Conservation (phyloP, 2,329 filamentous ascomycete species). For the Colletotrichum cereale region DNA sequence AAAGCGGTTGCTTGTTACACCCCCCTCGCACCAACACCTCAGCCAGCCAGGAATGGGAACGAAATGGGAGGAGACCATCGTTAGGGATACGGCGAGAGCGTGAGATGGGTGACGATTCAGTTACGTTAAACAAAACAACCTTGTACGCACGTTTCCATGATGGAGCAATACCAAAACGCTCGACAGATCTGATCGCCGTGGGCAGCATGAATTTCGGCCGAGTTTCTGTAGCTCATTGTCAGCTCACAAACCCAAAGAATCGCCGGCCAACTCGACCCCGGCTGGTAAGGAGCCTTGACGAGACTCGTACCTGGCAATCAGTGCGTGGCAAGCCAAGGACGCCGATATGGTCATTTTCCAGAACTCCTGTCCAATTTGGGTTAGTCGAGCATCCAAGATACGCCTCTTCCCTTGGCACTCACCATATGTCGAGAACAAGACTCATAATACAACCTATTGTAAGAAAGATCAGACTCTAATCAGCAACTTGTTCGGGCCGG, state of each 20-base stretch:
- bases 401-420: not conserved
- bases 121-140: not conserved
- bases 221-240: conserved; percentile 47
- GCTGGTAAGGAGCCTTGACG: not conserved
- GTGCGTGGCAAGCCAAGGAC: conserved; percentile 67
- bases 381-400: not conserved
- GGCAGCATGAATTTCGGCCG: conserved; percentile 59
- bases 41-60: not conserved
- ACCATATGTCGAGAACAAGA: conserved; percentile 54
- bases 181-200: conserved; percentile 66
- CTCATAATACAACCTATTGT: conserved; percentile 63
- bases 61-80: conserved; percentile 18
- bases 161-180: conserved; percentile 68
- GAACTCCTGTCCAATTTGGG: conserved; percentile 60
- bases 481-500: not conserved
- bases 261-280: not conserved
- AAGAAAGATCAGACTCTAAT: not conserved
- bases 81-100: not conserved
- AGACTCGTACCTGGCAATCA: conserved; percentile 63
- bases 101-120: not conserved
- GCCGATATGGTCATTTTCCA: conserved; percentile 70
- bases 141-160: conserved; percentile 63
- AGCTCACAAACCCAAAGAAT: not conserved
- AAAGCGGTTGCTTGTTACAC: not conserved
- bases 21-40: not conserved